phyloP scores from a whole-genome alignment of 306 rosid genomes.

The Inga laurina region DNA sequence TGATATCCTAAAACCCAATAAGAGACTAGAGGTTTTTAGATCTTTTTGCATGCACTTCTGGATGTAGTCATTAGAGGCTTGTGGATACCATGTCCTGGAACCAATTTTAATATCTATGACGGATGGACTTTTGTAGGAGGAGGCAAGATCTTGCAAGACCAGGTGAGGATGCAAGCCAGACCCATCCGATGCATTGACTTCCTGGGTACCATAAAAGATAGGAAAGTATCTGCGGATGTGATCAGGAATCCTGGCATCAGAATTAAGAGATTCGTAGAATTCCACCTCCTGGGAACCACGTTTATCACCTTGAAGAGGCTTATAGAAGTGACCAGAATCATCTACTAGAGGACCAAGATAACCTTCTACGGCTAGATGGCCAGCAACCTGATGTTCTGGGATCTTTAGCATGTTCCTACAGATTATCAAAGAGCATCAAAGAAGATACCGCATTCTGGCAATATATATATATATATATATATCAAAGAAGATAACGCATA shows the following conservation, averaged over 20 bases:
- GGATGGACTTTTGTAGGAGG: conserved; percentile 38
- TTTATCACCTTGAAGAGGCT: conserved; percentile 67
- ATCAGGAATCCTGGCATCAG: conserved; percentile 40
- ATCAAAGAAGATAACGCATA: background rate
- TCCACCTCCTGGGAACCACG: conserved; percentile 62
- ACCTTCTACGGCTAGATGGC: conserved; percentile 67
- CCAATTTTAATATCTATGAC: conserved; percentile 80
- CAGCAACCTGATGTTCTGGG: conserved; percentile 93
- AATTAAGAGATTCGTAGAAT: conserved; percentile 49
- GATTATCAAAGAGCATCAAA: conserved; percentile 15
- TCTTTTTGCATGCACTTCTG: conserved; percentile 57
- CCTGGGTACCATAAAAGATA: conserved; percentile 52
- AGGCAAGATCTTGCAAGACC: conserved; percentile 53
- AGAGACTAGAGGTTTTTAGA: conserved; percentile 41
- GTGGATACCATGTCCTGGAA: conserved; percentile 75
- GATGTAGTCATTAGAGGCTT: conserved; percentile 64
- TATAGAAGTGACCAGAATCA: conserved; percentile 75
- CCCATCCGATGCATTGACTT: conserved; percentile 68
- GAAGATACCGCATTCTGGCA: background rate
- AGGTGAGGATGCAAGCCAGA: conserved; percentile 74
- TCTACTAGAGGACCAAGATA: conserved; percentile 72
- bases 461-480: too few relatives aligned
- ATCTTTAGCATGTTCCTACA: conserved; percentile 60
- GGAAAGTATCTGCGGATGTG: conserved; percentile 59
- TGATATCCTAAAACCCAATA: conserved; percentile 71